phyloP scores from a whole-genome alignment of 306 rosid genomes.

The Dryas alaskensis region DNA sequence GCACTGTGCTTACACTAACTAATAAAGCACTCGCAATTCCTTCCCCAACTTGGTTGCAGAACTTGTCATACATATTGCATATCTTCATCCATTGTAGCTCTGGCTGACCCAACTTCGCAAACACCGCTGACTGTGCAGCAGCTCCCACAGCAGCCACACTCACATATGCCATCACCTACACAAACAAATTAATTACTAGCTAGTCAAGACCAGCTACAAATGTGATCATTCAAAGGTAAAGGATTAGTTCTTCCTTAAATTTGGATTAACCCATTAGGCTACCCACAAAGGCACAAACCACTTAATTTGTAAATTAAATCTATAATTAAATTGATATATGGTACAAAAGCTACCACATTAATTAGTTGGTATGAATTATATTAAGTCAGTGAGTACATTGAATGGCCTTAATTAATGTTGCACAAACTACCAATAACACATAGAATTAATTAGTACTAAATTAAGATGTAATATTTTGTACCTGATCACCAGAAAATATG shows the following conservation, averaged over 20 bases:
- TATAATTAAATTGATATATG: not conserved
- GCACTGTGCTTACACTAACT: constrained; percentile 59
- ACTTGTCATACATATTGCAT: constrained; percentile 75
- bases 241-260: too few species aligned
- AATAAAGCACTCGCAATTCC: constrained; percentile 65
- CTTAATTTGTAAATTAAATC: too few species aligned
- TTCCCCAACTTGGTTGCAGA: constrained; percentile 83
- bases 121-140: constrained; percentile 54
- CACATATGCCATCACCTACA: constrained; percentile 74
- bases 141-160: constrained; percentile 66
- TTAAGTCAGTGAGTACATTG: too few species aligned
- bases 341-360: too few species aligned
- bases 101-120: constrained; percentile 74
- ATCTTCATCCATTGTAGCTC: constrained; percentile 82
- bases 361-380: too few species aligned
- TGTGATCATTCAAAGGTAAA: too few species aligned
- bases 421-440: too few species aligned
- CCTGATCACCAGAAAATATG: constrained; percentile 89
- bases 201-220: too few species aligned
- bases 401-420: too few species aligned
- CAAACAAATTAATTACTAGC: not conserved
- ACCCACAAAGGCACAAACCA: too few species aligned
- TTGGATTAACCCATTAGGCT: too few species aligned
- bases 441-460: too few species aligned
- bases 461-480: constrained; percentile 5